A percentile compares a stretch with the other conserved stretches of the same genome.
These are phyloP conservation scores for Phylloporus sp. DNA, from an alignment of 768 basidiomycete species.

Conservation along the genomic window DNA sequence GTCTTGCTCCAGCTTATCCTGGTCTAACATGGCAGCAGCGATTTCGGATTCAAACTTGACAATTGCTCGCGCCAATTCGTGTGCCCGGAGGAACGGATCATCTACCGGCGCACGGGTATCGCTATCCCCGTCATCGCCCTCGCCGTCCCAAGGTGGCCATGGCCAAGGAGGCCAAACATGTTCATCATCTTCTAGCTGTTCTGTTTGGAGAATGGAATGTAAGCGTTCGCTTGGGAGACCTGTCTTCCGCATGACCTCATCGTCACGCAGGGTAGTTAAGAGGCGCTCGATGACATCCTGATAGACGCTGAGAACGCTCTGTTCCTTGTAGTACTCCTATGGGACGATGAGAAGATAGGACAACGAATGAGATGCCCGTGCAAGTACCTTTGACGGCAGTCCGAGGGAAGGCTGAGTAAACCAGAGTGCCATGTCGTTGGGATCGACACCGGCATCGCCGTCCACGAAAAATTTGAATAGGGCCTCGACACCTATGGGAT, in stretches of 20 bases:
- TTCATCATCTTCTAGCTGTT: conserved; percentile 32
- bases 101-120: conserved; percentile 33
- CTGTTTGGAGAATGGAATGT: conserved; percentile 33
- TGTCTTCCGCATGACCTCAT: conserved; percentile 23
- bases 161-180: conserved; percentile 74
- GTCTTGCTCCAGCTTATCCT: conserved; percentile 72
- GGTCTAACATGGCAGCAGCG: conserved; percentile 74
- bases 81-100: conserved; percentile 43
- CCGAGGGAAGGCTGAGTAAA: conserved; percentile 78
- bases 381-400: conserved; percentile 74
- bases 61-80: conserved; percentile 63
- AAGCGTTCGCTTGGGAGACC: conserved; percentile 6
- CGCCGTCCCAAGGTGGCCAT: conserved; percentile 80
- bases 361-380: not conserved
- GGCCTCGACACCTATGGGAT: conserved; percentile 58
- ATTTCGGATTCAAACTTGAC: conserved; percentile 74
- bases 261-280: conserved; percentile 53
- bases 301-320: conserved; percentile 64
- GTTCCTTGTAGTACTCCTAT: conserved; percentile 88
- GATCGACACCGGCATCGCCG: conserved; percentile 82
- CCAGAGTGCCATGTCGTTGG: conserved; percentile 81
- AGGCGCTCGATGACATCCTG: conserved; percentile 61
- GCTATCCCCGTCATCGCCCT: conserved; percentile 45
- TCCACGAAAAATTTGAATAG: conserved; percentile 82
- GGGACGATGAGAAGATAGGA: not conserved